Percentiles rank a stretch among this genome's conserved stretches.
These are phyloP conservation scores for Ocimum tenuiflorum DNA, from an alignment of 257 asterid species.

Conservation along the genomic window DNA sequence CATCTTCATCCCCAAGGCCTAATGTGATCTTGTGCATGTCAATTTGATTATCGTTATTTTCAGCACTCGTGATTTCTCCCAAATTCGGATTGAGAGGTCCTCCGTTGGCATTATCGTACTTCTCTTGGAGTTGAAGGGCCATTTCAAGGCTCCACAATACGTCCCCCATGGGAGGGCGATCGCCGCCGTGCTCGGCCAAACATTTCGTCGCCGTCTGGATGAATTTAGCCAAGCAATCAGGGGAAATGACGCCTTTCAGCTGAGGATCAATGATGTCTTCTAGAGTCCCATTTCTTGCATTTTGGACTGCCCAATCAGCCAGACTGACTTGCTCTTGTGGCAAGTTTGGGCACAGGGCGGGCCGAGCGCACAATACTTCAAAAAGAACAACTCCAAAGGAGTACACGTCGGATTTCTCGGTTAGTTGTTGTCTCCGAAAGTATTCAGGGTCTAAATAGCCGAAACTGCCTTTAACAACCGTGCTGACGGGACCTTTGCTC, in stretches of 20 bases:
- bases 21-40: conserved; percentile 53
- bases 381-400: conserved; percentile 73
- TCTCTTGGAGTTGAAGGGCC: conserved; percentile 47
- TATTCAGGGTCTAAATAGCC: conserved; percentile 76
- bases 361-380: conserved; percentile 56
- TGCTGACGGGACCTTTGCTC: conserved; percentile 69
- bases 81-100: neutral
- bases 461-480: conserved; percentile 68
- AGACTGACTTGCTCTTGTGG: conserved; percentile 63
- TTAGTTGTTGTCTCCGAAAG: conserved; percentile 55
- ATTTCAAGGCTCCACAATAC: conserved; percentile 61
- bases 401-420: conserved; percentile 70
- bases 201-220: conserved; percentile 55
- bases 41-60: conserved; percentile 12
- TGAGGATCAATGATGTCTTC: conserved; percentile 59
- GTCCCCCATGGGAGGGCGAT: conserved; percentile 71
- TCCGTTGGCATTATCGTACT: conserved; percentile 9
- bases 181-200: conserved; percentile 50
- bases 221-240: conserved; percentile 46
- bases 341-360: conserved; percentile 49
- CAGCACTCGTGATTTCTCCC: neutral
- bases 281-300: conserved; percentile 35
- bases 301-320: conserved; percentile 52
- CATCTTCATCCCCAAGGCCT: conserved; percentile 45
- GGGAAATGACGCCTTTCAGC: conserved; percentile 38